Conservation (phyloP, 768 basidiomycete genomes). For the Mycena rosella region DNA sequence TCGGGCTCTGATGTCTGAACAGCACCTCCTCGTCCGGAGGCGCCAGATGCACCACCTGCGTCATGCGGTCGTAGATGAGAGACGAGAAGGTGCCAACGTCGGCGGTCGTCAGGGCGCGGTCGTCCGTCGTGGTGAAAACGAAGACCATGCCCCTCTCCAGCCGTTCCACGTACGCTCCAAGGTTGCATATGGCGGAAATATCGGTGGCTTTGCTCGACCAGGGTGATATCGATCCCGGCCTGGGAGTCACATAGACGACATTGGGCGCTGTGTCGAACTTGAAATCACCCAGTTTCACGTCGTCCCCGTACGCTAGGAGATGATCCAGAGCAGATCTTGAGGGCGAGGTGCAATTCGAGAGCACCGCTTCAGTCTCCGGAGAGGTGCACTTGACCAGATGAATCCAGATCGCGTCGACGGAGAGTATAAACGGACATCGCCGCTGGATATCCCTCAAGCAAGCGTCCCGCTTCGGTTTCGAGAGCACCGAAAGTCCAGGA, state of each 20-base stretch:
- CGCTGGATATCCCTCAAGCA: slow-evolving; percentile 74
- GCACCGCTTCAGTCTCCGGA: slow-evolving; percentile 57
- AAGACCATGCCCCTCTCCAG: slow-evolving; percentile 89
- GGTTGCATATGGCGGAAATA: slow-evolving; percentile 89
- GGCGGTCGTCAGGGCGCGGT: slow-evolving; percentile 54
- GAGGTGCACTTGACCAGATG: slow-evolving; percentile 84
- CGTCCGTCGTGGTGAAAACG: slow-evolving; percentile 64
- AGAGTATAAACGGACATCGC: slow-evolving; percentile 62
- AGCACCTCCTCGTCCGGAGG: slow-evolving; percentile 69
- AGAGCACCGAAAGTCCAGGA: slow-evolving; percentile 81
- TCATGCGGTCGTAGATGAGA: slow-evolving; percentile 96
- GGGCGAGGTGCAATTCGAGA: slow-evolving; percentile 58
- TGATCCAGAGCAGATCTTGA: slow-evolving; percentile 69
- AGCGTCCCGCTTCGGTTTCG: slow-evolving; percentile 74
- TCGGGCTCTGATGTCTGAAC: slow-evolving; percentile 73
- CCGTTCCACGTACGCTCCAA: slow-evolving; percentile 78
- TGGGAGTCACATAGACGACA: slow-evolving; percentile 81
- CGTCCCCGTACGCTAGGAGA: slow-evolving; percentile 89
- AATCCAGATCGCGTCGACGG: slow-evolving; percentile 87
- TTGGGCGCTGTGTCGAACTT: slow-evolving; percentile 53
- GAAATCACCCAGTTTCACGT: slow-evolving; percentile 65
- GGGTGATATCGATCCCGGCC: slow-evolving; percentile 93
- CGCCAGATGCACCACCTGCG: slow-evolving; percentile 76
- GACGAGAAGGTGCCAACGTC: slow-evolving; percentile 70
- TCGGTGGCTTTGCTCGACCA: slow-evolving; percentile 99